Base-by-base conservation (phyloP, 257 asterid species). In the Fraxinus pennsylvanica region DNA sequence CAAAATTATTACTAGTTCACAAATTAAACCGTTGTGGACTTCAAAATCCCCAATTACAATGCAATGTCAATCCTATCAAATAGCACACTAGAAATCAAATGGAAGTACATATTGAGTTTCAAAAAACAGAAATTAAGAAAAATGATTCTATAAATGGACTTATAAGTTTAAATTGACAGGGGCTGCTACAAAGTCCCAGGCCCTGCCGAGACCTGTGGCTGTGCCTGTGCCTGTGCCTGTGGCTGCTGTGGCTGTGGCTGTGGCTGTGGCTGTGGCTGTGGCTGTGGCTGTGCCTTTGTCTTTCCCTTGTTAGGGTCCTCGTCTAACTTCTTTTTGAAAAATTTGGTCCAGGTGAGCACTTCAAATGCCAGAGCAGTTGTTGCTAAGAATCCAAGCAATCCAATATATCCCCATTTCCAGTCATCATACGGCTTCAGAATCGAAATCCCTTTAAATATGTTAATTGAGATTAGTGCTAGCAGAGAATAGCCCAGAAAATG, bases 401-500 rank as follows among this genome's bases (percentile, higher is more conserved):
- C 91, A 59, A 79, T 22, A 68, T 81, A 89, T 8, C 78, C 71
- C 93, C 90, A 83, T 68, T 74, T 85, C 93, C 88, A 87, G 10
- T 21, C 72, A 9, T 52, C 74, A 6, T 45, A 76, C 14, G 83
- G 68, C 27, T 75, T 76, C 63, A 89, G 5, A 45, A 90, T 89
- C 21, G 33, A 75, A 25, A 89, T 84, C 72, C 96, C 96, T 19
- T 73, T 32, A 41, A 83, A 89, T 36, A 89, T 90, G 84, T 89
- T 90, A 1, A 86, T 71, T 5, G 74, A 76, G 7, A 87, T 82
- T 66, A 86, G 50, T 4, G 82, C 77, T 25, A 90, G 68, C 61
- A 90, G 29, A 5, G 88, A 22, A 25, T 87, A 90, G 17, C 96
- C 93, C 63, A 90, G 78, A 27, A 79, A 80, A 71, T 87, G 91